phyloP scores from a whole-genome alignment of 1,284 basidiomycete species.

The Ganoderma lucidum region DNA sequence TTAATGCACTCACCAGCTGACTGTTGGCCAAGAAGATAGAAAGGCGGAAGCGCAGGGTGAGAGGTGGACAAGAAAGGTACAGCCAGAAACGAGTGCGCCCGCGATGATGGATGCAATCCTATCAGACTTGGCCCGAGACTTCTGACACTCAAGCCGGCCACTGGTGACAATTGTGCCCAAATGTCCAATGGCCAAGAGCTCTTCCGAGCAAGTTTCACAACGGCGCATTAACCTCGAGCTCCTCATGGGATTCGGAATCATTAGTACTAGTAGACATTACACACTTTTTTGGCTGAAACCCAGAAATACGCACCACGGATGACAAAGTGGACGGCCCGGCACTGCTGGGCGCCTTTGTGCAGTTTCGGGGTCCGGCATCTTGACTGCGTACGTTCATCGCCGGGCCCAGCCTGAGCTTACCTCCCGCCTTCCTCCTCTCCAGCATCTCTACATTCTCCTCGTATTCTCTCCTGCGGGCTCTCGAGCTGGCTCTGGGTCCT shows the following conservation, averaged over 20 bases:
- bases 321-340: neutral
- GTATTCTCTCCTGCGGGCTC: constrained; percentile 22
- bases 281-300: neutral
- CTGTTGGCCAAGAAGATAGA: neutral
- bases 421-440: constrained; percentile 17
- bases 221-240: neutral
- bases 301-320: neutral
- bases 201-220: neutral
- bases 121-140: constrained; percentile 8
- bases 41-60: neutral
- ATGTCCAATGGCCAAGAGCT: neutral
- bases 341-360: neutral
- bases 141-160: neutral
- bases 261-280: neutral
- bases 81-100: neutral
- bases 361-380: constrained; percentile 27
- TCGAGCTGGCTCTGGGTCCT: constrained; percentile 40
- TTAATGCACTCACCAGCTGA: neutral
- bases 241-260: neutral
- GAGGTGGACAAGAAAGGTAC: constrained; percentile 1
- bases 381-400: constrained; percentile 1
- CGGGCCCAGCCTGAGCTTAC: too few relatives aligned
- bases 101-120: constrained; percentile 8
- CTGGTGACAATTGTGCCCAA: neutral
- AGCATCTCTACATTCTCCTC: constrained; percentile 20